Evolutionary conservation across 768 basidiomycete genomes (phyloP), one percentile per base, ranked within the genome.

Genomic region (Lanmaoa rubissima): DNA sequence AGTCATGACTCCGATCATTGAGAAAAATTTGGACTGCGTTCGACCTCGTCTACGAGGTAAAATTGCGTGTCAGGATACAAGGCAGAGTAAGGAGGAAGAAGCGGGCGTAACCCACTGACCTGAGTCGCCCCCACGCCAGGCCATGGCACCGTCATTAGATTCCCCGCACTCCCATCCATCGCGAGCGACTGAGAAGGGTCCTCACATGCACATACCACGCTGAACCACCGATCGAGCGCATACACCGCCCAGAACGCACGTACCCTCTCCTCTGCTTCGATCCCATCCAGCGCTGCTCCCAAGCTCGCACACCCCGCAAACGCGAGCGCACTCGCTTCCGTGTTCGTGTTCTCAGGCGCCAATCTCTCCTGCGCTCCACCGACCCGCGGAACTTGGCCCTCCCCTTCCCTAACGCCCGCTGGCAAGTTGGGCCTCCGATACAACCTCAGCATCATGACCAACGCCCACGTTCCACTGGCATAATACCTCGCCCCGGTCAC

Each of bases 401-500:
- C 39, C n/a, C 39, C 53, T 39, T 39, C 28, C 3, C 28, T 36
- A 5, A 34, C 19, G 17, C 39, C 19, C 8, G 7, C 19, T 4
- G 46, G 24, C n/a, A 43, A 10, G 2, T 40, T 13, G 1, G 60
- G 46, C 2, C 39, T 11, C 54, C 74, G 76, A 65, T 86, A 79
- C 41, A 86, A 65, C 8, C 76, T 78, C 39, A 76, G 68, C 43
- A 79, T 75, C 19, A 81, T 67, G 5, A 75, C 79, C 13, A 87
- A 66, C 2, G 71, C 68, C 59, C 80, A 71, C 49, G 83, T 74
- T 12, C 79, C 72, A 46, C 79, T 78, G 24, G 79, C 75, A 57
- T 80, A 82, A 54, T 79, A 78, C 64, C 82, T 83, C 8, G 86
- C 88, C 58, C 86, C 84, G 2, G 87, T 73, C 36, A 81, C 69